phyloP scores from a whole-genome alignment of 2,329 filamentous ascomycete species.

The Verticillium nubilum region DNA sequence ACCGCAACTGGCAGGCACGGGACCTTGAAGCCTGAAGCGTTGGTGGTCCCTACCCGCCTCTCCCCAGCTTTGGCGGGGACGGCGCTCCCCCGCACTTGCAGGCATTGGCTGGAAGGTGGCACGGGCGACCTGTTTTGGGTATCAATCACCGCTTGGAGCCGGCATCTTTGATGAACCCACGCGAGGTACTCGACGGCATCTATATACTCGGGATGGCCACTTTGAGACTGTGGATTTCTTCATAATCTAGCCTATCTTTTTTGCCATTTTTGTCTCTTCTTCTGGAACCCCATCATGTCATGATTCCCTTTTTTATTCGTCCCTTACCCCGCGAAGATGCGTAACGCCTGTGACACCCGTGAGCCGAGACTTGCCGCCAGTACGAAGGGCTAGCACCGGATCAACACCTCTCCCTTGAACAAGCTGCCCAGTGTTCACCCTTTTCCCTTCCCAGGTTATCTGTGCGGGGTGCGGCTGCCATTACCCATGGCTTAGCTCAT shows the following conservation, averaged over 20 bases:
- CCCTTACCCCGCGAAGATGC: not conserved
- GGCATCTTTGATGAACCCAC: not conserved
- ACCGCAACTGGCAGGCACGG: not conserved
- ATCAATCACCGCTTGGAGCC: not conserved
- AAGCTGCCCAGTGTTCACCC: not conserved
- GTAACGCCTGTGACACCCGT: not conserved
- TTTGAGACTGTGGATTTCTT: not conserved
- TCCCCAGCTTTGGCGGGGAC: not conserved
- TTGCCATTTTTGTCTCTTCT: not conserved
- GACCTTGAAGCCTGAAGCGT: not conserved
- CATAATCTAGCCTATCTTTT: not conserved
- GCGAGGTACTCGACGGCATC: not conserved
- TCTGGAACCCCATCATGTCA: not conserved
- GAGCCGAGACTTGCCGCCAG: not conserved
- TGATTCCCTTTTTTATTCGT: not conserved
- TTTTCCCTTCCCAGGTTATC: not conserved
- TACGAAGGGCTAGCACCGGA: not conserved
- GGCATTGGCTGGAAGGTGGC: not conserved
- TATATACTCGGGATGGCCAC: not conserved
- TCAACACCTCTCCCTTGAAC: not conserved
- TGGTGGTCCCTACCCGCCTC: not conserved
- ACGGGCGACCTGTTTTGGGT: not conserved
- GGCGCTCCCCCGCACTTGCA: not conserved
- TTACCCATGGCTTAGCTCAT: conserved; percentile 1
- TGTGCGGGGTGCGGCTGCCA: not conserved